Percentiles rank a stretch among this genome's conserved stretches.
These are phyloP conservation scores for Neocatenulostroma microsporum DNA, from an alignment of 2,329 filamentous ascomycete species.

Conservation along the genomic window DNA sequence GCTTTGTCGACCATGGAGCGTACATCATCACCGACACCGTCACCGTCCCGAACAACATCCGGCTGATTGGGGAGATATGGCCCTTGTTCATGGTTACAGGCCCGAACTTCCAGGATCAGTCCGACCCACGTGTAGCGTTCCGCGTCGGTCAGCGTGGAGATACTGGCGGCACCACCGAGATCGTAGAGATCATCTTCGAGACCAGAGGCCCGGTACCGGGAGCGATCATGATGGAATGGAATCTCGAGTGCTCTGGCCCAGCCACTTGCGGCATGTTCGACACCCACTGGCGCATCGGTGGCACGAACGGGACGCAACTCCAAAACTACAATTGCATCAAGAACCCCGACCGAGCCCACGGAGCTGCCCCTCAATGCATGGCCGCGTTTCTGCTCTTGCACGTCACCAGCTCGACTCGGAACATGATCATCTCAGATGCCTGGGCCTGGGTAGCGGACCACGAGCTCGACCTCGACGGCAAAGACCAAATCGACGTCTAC, in stretches of 20 bases:
- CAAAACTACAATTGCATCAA: conserved; percentile 72
- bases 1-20: conserved; percentile 56
- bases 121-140: conserved; percentile 70
- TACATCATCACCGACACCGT: conserved; percentile 52
- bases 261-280: conserved; percentile 82
- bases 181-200: conserved; percentile 76
- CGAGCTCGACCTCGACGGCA: conserved; percentile 67
- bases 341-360: conserved; percentile 50
- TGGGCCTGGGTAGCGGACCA: conserved; percentile 94
- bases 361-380: conserved; percentile 56
- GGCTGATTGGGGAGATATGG: conserved; percentile 51
- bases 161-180: conserved; percentile 70
- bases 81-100: conserved; percentile 57
- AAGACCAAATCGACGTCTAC: conserved; percentile 72
- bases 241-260: conserved; percentile 58
- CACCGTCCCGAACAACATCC: conserved; percentile 41
- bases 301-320: conserved; percentile 47
- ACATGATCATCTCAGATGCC: conserved; percentile 75
- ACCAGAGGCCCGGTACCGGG: conserved; percentile 75
- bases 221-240: conserved; percentile 85
- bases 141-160: conserved; percentile 73
- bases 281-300: conserved; percentile 71
- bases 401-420: conserved; percentile 47
- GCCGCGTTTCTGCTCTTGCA: conserved; percentile 55
- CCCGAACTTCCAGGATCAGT: conserved; percentile 64